Conservation (phyloP, 768 basidiomycete genomes). For the Leucogyrophana mollusca region DNA sequence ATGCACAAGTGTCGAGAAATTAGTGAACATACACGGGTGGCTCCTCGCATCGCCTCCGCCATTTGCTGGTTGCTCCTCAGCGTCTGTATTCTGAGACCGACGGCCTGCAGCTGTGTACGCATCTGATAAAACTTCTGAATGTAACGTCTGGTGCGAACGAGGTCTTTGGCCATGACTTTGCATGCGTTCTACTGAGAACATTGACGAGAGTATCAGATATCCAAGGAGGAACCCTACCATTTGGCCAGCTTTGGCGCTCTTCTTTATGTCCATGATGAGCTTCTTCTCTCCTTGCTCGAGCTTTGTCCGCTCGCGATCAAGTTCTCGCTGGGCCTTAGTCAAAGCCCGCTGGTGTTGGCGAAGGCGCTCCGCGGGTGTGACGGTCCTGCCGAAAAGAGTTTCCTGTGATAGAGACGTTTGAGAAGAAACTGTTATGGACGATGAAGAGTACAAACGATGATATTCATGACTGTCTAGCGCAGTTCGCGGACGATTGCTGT, state of each 20-base stretch:
- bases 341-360: conserved; percentile 96
- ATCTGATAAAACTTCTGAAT: conserved; percentile 99
- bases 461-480: conserved; percentile 74
- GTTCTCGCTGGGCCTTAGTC: conserved; percentile 95
- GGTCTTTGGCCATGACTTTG: conserved; percentile 99
- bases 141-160: conserved; percentile 93
- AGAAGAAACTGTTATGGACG: no score
- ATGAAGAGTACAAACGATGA: conserved; percentile 50
- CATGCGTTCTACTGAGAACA: conserved; percentile 76
- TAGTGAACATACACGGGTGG: conserved; percentile 70
- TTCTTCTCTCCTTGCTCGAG: conserved; percentile 98
- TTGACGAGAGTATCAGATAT: conserved; percentile 13
- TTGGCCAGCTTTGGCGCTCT: conserved; percentile 92
- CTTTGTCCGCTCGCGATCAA: conserved; percentile 92
- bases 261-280: conserved; percentile 92
- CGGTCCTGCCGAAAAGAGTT: conserved; percentile 89
- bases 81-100: conserved; percentile 93
- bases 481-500: neutral
- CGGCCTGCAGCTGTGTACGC: conserved; percentile 97
- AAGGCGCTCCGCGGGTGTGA: conserved; percentile 95
- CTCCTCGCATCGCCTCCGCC: conserved; percentile 99
- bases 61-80: conserved; percentile 97
- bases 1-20: neutral
- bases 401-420: conserved; percentile 57
- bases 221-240: conserved; percentile 55